phyloP scores from a whole-genome alignment of 2,329 filamentous ascomycete genomes.

The Neonectria hederae region DNA sequence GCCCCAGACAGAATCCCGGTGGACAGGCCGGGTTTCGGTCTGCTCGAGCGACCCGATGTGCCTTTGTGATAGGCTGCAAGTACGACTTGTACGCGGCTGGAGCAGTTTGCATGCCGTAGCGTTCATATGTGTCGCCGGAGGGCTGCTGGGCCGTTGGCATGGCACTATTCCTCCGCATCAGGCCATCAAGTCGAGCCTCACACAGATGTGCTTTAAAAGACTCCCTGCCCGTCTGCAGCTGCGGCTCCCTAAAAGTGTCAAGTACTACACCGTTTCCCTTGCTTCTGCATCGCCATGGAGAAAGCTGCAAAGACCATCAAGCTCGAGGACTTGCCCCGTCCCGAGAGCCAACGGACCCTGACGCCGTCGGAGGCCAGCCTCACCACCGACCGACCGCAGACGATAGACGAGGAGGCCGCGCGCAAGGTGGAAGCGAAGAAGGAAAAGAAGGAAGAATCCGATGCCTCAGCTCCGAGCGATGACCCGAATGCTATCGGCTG shows the following conservation, averaged over 20 bases:
- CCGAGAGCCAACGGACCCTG: slow-evolving; percentile 33
- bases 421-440: neutral
- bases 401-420: slow-evolving; percentile 27
- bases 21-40: neutral
- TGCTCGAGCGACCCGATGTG: slow-evolving; percentile 7
- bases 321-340: slow-evolving; percentile 17
- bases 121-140: neutral
- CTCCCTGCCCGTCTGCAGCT: neutral
- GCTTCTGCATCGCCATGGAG: slow-evolving; percentile 8
- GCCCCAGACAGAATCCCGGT: neutral
- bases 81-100: neutral
- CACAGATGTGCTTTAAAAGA: neutral
- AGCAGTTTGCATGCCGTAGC: neutral
- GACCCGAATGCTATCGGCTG: slow-evolving; percentile 38
- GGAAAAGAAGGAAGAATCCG: neutral
- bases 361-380: slow-evolving; percentile 21
- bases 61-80: neutral
- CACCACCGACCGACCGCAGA: neutral
- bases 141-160: neutral
- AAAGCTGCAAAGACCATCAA: slow-evolving; percentile 13
- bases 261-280: neutral
- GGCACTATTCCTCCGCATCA: neutral
- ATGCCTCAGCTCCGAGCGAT: neutral
- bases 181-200: neutral
- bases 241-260: neutral